Conservation (phyloP, 2,329 filamentous ascomycete genomes). For the Penicillium sp. region DNA sequence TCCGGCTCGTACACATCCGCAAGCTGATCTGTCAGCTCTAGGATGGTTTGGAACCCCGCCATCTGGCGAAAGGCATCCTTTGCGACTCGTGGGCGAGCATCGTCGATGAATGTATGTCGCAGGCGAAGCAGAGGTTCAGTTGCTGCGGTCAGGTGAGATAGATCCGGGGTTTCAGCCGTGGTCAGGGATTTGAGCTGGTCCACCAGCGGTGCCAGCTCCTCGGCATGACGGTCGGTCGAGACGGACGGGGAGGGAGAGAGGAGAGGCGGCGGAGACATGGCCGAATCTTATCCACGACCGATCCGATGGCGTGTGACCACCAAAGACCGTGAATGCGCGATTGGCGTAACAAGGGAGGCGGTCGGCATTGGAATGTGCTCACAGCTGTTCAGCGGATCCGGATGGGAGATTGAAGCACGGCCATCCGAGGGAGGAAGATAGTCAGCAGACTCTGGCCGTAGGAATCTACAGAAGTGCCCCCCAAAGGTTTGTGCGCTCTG, state of each 20-base stretch:
- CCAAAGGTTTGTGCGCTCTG: too few species aligned
- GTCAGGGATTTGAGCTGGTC: constrained; percentile 32
- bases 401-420: constrained; percentile 6
- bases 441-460: not conserved
- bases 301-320: constrained; percentile 28
- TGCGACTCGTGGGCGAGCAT: constrained; percentile 43
- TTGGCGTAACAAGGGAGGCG: constrained; percentile 24
- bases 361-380: constrained; percentile 31
- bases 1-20: constrained; percentile 66
- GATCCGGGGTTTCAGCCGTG: constrained; percentile 23
- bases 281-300: constrained; percentile 32
- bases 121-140: constrained; percentile 58
- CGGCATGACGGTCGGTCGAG: constrained; percentile 31
- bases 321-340: constrained; percentile 30
- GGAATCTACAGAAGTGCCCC: not conserved
- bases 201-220: constrained; percentile 35
- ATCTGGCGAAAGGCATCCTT: constrained; percentile 82
- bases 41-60: constrained; percentile 67
- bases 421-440: constrained; percentile 5
- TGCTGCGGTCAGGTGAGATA: constrained; percentile 39
- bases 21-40: constrained; percentile 63
- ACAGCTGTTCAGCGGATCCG: constrained; percentile 14
- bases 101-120: constrained; percentile 57
- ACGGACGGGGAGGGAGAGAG: constrained; percentile 25
- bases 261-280: constrained; percentile 24